Evolutionary conservation across 2,329 filamentous ascomycete species (phyloP).

Genomic region (Hypoxylon sp.): DNA sequence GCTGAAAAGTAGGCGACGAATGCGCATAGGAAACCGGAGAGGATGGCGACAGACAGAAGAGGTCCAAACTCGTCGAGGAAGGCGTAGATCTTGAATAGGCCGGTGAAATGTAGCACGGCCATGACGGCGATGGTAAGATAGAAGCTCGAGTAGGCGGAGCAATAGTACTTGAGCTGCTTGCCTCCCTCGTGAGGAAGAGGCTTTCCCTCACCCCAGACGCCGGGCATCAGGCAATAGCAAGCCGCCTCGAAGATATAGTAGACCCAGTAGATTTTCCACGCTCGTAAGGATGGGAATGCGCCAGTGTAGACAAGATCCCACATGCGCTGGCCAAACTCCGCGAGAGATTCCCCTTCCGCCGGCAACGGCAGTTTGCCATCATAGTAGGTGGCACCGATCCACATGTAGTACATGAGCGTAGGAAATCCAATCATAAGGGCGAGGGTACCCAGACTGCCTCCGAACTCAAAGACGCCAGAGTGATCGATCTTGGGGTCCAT

Average conservation of each 20-base stretch:
- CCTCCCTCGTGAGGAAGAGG: conserved; percentile 84
- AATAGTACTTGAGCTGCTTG: conserved; percentile 93
- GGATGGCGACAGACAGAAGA: conserved; percentile 90
- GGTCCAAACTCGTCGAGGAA: conserved; percentile 96
- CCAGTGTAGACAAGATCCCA: conserved; percentile 80
- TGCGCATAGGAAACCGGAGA: conserved; percentile 87
- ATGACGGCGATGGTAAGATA: conserved; percentile 84
- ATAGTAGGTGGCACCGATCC: conserved; percentile 95
- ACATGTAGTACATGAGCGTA: conserved; percentile 99
- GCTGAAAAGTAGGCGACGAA: conserved; percentile 90
- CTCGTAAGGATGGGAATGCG: conserved; percentile 83
- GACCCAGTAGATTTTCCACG: conserved; percentile 94
- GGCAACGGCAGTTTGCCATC: conserved; percentile 82
- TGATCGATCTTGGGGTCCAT: conserved; percentile 72
- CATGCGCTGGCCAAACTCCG: conserved; percentile 79
- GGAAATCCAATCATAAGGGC: conserved; percentile 94
- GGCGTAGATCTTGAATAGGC: conserved; percentile 88
- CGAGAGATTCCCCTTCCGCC: conserved; percentile 71
- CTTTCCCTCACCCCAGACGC: conserved; percentile 89
- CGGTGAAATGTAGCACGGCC: conserved; percentile 80
- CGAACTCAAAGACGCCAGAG: conserved; percentile 82
- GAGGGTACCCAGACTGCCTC: conserved; percentile 82
- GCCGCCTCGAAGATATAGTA: conserved; percentile 88
- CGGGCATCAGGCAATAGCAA: conserved; percentile 87
- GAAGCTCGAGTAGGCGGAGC: conserved; percentile 87